A percentile compares a stretch with the other conserved stretches of the same genome.
phyloP scores from a whole-genome alignment of 345 rosid species.

The Triadica sebifera region DNA sequence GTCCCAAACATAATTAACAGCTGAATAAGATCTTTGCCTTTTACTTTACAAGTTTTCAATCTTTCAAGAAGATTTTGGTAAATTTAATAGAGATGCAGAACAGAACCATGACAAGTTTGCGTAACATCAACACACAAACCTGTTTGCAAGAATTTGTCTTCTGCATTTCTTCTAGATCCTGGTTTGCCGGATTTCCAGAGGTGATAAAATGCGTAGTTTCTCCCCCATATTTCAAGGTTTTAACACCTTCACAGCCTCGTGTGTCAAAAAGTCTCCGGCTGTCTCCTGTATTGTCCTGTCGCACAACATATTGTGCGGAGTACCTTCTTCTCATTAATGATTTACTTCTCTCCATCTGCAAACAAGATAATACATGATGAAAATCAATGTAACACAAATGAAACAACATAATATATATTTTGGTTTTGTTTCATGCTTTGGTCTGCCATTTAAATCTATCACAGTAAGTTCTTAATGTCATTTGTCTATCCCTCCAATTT shows the following conservation, averaged over 20 bases:
- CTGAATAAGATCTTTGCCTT: neutral
- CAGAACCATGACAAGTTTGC: neutral
- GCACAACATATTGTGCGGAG: slow-evolving; percentile 52
- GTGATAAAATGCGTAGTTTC: slow-evolving; percentile 25
- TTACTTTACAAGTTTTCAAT: neutral
- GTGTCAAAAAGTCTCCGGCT: slow-evolving; percentile 41
- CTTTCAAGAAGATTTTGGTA: neutral
- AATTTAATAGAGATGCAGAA: neutral
- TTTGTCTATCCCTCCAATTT: neutral
- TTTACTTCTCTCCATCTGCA: slow-evolving; percentile 41
- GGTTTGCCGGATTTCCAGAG: slow-evolving; percentile 27
- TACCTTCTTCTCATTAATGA: slow-evolving; percentile 48
- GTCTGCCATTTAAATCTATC: neutral
- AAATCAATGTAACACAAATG: slow-evolving; percentile 1
- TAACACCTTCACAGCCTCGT: slow-evolving; percentile 32
- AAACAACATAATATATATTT: neutral
- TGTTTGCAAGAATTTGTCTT: slow-evolving; percentile 25
- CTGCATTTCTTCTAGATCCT: slow-evolving; percentile 18
- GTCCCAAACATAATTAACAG: neutral
- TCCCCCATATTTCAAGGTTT: slow-evolving; percentile 21
- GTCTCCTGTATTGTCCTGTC: slow-evolving; percentile 41
- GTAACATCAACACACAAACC: slow-evolving; percentile 33
- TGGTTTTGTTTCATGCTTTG: neutral
- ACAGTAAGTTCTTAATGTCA: neutral
- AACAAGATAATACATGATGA: slow-evolving; percentile 1